phyloP scores from a whole-genome alignment of 495 filamentous ascomycete genomes.

The Neurospora hispaniola region DNA sequence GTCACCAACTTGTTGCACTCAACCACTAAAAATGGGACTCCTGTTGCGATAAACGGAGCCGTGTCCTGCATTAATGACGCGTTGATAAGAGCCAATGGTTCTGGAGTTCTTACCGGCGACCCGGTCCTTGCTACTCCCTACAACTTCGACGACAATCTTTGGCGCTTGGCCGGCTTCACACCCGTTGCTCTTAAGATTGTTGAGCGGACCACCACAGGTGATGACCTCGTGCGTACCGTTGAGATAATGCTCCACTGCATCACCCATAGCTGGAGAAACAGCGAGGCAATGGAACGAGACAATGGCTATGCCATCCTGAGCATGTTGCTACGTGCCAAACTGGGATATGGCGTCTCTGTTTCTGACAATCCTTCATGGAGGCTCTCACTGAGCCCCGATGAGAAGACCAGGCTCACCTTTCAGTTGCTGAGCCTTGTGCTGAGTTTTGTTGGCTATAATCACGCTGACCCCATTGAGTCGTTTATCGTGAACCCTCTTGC shows the following conservation, averaged over 20 bases:
- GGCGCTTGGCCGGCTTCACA: conserved; percentile 81
- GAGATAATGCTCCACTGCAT: conserved; percentile 76
- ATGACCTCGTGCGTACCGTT: conserved; percentile 63
- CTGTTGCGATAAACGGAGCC: conserved; percentile 79
- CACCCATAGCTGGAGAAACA: conserved; percentile 88
- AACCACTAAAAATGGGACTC: conserved; percentile 61
- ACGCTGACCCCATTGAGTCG: conserved; percentile 63
- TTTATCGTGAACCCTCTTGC: conserved; percentile 93
- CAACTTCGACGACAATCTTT: conserved; percentile 82
- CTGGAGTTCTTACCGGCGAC: conserved; percentile 71
- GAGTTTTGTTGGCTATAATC: conserved; percentile 77
- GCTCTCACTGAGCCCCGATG: conserved; percentile 34
- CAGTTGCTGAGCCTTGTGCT: conserved; percentile 68
- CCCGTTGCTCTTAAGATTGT: conserved; percentile 75
- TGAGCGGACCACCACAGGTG: conserved; percentile 57
- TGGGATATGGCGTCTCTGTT: conserved; percentile 42
- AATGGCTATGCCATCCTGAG: conserved; percentile 89
- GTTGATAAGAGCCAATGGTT: conserved; percentile 62
- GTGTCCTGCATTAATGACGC: conserved; percentile 85
- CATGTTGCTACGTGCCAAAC: conserved; percentile 63
- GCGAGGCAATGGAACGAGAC: conserved; percentile 94
- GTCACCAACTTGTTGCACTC: conserved; percentile 60
- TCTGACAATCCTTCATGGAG: conserved; percentile 30
- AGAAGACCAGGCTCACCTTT: conserved; percentile 53
- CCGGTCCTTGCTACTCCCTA: conserved; percentile 73